These are phyloP conservation scores for Exserohilum rostratum DNA, from an alignment of 2,329 filamentous ascomycete species.

Conservation along the genomic window DNA sequence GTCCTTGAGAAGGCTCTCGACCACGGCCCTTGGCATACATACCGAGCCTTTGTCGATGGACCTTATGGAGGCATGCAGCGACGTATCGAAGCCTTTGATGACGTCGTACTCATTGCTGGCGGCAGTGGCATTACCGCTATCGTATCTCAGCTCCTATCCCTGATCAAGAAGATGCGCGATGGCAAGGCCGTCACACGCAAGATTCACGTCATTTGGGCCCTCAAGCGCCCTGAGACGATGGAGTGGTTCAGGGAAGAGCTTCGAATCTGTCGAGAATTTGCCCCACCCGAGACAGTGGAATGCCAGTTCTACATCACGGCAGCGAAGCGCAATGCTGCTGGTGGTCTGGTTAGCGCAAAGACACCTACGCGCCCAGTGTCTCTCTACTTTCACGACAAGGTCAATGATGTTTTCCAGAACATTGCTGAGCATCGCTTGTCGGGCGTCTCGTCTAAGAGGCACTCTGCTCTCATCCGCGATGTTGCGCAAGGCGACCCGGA, in stretches of 20 bases:
- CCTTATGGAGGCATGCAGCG: slow-evolving; percentile 95
- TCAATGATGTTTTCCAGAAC: slow-evolving; percentile 85
- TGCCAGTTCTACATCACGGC: slow-evolving; percentile 96
- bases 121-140: slow-evolving; percentile 94
- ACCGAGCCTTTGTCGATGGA: slow-evolving; percentile 89
- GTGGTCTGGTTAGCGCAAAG: slow-evolving; percentile 58
- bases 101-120: slow-evolving; percentile 89
- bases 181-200: slow-evolving; percentile 91
- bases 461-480: slow-evolving; percentile 80
- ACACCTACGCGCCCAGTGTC: slow-evolving; percentile 67
- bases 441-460: slow-evolving; percentile 60
- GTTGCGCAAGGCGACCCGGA: slow-evolving; percentile 80
- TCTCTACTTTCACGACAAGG: slow-evolving; percentile 79
- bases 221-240: slow-evolving; percentile 90
- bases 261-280: slow-evolving; percentile 86
- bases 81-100: slow-evolving; percentile 89
- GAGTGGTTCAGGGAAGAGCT: slow-evolving; percentile 98
- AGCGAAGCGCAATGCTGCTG: slow-evolving; percentile 63
- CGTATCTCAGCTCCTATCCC: slow-evolving; percentile 85
- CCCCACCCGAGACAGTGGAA: slow-evolving; percentile 84
- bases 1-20: slow-evolving; percentile 83
- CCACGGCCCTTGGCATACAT: slow-evolving; percentile 89
- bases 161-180: slow-evolving; percentile 97
- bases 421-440: slow-evolving; percentile 74
- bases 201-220: slow-evolving; percentile 90